Percentiles rank a stretch among this genome's conserved stretches.
phyloP scores from a whole-genome alignment of 129 eudicot genomes.

The Flaveria robusta region DNA sequence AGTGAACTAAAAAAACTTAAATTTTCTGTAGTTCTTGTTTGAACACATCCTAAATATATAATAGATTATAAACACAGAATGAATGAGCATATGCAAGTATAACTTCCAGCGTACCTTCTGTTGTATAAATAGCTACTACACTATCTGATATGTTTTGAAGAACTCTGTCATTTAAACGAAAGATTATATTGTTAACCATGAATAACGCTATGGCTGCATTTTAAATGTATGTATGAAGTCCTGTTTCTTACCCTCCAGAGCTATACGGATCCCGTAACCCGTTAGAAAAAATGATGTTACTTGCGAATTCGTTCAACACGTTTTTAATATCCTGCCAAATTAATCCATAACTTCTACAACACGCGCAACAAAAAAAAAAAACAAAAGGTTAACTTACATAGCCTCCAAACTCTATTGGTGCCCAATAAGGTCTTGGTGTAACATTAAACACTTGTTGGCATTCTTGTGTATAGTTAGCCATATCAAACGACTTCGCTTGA shows the following conservation, averaged over 20 bases:
- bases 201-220: background rate
- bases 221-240: background rate
- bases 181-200: background rate
- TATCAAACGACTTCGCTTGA: too few relatives aligned
- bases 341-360: background rate
- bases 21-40: too few relatives aligned
- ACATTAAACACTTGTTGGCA: too few relatives aligned
- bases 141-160: slow-evolving; percentile 39
- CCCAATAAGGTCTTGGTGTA: slow-evolving; percentile 19
- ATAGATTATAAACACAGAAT: too few relatives aligned
- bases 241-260: slow-evolving; percentile 41
- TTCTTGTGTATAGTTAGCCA: too few relatives aligned
- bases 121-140: slow-evolving; percentile 26
- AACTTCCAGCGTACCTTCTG: slow-evolving; percentile 13
- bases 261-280: slow-evolving; percentile 50
- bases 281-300: slow-evolving; percentile 47
- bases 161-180: slow-evolving; percentile 17
- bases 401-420: slow-evolving; percentile 44
- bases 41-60: too few relatives aligned
- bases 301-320: slow-evolving; percentile 43
- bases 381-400: slow-evolving; percentile 18
- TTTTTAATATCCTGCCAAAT: slow-evolving; percentile 31
- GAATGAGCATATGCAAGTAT: too few relatives aligned
- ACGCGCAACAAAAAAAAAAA: background rate
- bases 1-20: too few relatives aligned